Percentiles rank a stretch among this genome's conserved stretches.
phyloP scores from a whole-genome alignment of 805 yeast genomes.

The Wickerhamomyces chaumierensis region DNA sequence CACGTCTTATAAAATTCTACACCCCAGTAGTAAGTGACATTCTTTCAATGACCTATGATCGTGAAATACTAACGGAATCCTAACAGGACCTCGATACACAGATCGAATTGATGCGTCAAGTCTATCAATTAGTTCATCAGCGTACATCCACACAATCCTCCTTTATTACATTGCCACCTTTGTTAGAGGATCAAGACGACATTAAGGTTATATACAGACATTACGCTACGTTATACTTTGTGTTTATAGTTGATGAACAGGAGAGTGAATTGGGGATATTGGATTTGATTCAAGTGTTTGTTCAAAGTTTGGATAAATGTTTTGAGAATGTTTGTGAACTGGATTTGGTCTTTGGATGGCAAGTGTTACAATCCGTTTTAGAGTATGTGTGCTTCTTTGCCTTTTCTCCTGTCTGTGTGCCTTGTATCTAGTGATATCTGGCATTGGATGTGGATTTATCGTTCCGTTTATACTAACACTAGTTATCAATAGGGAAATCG shows the following conservation, averaged over 20 bases:
- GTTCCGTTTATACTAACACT: conserved; percentile 6
- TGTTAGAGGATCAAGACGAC: conserved; percentile 50
- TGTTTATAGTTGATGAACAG: conserved; percentile 90
- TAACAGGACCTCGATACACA: conserved; percentile 64
- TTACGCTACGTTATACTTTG: conserved; percentile 93
- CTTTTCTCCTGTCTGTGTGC: background rate
- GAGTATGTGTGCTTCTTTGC: conserved; percentile 24
- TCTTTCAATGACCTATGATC: no score
- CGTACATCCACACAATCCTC: conserved; percentile 75
- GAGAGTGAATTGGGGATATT: conserved; percentile 90
- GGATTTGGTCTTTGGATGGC: conserved; percentile 98
- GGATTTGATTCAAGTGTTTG: conserved; percentile 93
- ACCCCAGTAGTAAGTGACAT: conserved; percentile 56
- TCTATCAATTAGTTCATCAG: conserved; percentile 61
- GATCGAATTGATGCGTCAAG: conserved; percentile 67
- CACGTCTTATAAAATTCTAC: conserved; percentile 83
- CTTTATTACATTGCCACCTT: conserved; percentile 81
- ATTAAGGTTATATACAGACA: conserved; percentile 87
- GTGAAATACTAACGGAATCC: no score
- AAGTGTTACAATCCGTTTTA: conserved; percentile 80
- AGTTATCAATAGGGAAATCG: conserved; percentile 43
- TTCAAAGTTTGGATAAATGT: conserved; percentile 86
- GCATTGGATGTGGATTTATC: no score
- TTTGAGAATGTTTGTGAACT: conserved; percentile 91
- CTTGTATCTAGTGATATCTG: background rate